These are phyloP conservation scores for Tulasnella sp. DNA, from an alignment of 768 basidiomycete genomes.

Conservation along the genomic window DNA sequence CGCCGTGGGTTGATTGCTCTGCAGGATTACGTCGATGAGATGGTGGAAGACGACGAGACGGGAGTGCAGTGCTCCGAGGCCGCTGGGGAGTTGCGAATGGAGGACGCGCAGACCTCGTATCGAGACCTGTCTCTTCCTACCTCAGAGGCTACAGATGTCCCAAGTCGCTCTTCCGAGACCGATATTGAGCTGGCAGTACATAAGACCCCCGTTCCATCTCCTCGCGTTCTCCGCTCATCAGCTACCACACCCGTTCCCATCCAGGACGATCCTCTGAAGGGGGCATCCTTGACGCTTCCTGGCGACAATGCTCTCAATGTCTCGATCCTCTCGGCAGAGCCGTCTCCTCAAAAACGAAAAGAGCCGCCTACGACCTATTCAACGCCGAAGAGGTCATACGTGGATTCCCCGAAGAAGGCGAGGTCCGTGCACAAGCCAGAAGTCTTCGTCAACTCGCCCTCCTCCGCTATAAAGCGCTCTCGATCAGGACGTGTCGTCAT, in stretches of 20 bases:
- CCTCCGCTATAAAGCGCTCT: conserved; percentile 1
- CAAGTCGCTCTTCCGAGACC: background rate
- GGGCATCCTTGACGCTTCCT: too few species aligned
- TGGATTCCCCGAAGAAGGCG: background rate
- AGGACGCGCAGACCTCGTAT: background rate
- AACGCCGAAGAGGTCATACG: conserved; percentile 4
- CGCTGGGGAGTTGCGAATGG: background rate
- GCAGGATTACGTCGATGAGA: background rate
- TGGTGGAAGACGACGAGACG: background rate
- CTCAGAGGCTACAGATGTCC: background rate
- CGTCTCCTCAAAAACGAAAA: background rate
- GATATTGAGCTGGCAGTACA: background rate
- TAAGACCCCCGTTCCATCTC: too few species aligned
- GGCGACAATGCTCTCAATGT: too few species aligned
- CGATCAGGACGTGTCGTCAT: conserved; percentile 11
- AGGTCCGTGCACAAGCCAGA: background rate
- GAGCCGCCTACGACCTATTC: background rate
- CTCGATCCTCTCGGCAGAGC: too few species aligned
- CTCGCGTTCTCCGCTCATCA: too few species aligned
- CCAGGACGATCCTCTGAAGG: too few species aligned
- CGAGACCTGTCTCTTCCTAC: background rate
- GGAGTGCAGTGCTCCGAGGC: background rate
- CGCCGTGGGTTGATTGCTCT: conserved; percentile 3
- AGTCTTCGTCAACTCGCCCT: too few species aligned
- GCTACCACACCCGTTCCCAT: too few species aligned